A percentile compares a stretch with the other conserved stretches of the same genome.
These are phyloP conservation scores for Magnolia changhungtana DNA, from an alignment of 164 flowering plant genomes.

Conservation along the genomic window DNA sequence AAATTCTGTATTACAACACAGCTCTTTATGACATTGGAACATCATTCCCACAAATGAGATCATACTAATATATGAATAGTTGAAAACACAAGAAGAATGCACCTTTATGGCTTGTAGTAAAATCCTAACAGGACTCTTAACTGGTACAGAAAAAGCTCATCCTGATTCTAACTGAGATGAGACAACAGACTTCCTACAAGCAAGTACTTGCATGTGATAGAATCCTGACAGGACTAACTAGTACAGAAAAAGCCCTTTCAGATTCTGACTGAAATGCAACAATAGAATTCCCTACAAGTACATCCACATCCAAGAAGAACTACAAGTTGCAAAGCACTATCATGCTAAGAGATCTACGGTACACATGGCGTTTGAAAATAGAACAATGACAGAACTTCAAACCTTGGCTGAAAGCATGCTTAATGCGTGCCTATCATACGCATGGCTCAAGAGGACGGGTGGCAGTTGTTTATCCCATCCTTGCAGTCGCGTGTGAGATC, in stretches of 20 bases:
- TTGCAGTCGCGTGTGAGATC: conserved; percentile 64
- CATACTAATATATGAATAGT: neutral
- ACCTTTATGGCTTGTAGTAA: neutral
- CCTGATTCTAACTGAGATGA: neutral
- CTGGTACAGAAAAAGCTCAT: conserved; percentile 1
- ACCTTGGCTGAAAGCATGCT: neutral
- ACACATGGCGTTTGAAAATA: neutral
- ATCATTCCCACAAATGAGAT: no score
- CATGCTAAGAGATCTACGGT: neutral
- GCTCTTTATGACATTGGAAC: no score
- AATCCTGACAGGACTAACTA: neutral
- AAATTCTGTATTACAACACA: no score
- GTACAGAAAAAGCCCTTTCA: neutral
- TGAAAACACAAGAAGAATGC: neutral
- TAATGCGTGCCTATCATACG: neutral
- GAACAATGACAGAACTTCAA: neutral
- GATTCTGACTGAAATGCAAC: neutral
- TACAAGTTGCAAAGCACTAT: neutral
- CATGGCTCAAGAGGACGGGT: conserved; percentile 15
- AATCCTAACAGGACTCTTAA: neutral
- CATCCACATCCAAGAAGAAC: neutral
- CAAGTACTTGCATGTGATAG: neutral
- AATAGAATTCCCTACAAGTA: neutral
- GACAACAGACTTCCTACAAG: neutral
- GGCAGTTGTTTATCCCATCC: conserved; percentile 31